Base-by-base conservation (phyloP, 208 protist genomes). In the Acanthamoeba quina region DNA sequence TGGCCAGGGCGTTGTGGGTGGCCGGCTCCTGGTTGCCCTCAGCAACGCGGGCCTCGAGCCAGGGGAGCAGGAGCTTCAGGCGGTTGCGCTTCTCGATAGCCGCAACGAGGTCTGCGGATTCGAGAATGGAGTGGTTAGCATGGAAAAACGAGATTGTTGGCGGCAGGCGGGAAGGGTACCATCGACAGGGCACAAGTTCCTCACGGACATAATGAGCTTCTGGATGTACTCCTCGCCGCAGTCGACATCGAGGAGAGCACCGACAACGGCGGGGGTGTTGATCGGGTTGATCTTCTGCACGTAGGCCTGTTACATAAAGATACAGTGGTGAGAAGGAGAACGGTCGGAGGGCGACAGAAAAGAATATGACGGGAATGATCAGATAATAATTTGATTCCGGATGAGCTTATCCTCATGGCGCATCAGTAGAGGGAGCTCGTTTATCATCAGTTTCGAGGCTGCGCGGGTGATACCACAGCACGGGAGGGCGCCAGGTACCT, bases 1-100 rank as follows among this genome's bases (percentile, higher is more conserved):
- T 99, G 37, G 99, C 99, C 5, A 99, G 96, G 5, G 99, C 99
- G 95, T 99, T 99, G 98, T 99, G 99, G 11, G 99, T 97, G 54
- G 98, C 97, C 3, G 97, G 83, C 90, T 99, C 99, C 93, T 98
- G 98, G 95, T 98, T 99, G 91, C 99, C 99, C 95, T 99, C 98
- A 72, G 21, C 49, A 21, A 98, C 95, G 94, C 99, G 98, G 41
- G 97, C 97, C 97, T 99, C 99, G 66, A 99, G 98, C 99, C 99
- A 99, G n/a, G 98, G 97, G 85, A 99, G 97, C 60, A 99, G 98
- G 24, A 99, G 96, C 95, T 99, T 99, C 44, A 99, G 96, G 68
- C 99, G 98, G 82, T 98, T 98, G 72, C 97, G 96, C 94, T 98
- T 97, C 95, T 98, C 97, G 26, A 97, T 96, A 60, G 97, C 96